Evolutionary conservation across 2,329 filamentous ascomycete genomes (phyloP).

Genomic region (Amauroascus niger): DNA sequence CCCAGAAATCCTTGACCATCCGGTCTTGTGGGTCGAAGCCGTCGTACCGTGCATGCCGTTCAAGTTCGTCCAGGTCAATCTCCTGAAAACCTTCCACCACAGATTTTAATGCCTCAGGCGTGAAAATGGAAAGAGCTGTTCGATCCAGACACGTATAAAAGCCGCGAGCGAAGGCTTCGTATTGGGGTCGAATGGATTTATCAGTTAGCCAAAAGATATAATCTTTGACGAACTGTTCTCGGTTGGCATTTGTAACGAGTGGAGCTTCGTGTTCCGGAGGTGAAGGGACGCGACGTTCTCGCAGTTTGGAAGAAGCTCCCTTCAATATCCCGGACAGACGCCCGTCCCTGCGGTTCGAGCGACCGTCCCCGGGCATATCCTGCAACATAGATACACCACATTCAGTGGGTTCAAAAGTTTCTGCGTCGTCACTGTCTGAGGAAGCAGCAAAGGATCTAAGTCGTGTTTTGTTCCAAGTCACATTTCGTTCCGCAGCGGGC

Average conservation of each 20-base stretch:
- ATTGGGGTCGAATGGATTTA: constrained; percentile 66
- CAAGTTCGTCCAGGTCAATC: constrained; percentile 67
- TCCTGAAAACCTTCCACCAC: constrained; percentile 74
- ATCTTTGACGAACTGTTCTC: constrained; percentile 66
- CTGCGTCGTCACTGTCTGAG: constrained; percentile 7
- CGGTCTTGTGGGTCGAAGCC: constrained; percentile 60
- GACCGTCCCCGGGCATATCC: constrained; percentile 5
- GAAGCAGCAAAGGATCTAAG: constrained; percentile 2
- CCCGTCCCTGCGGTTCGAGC: constrained; percentile 4
- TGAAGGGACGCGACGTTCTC: constrained; percentile 23
- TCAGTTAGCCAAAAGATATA: constrained; percentile 78
- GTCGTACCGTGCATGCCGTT: constrained; percentile 65
- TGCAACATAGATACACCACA: constrained; percentile 13
- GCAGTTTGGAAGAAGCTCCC: constrained; percentile 20
- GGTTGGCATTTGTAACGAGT: constrained; percentile 72
- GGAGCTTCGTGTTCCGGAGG: constrained; percentile 46
- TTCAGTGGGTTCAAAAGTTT: neutral
- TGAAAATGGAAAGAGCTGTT: constrained; percentile 63
- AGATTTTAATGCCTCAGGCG: constrained; percentile 58
- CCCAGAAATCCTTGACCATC: constrained; percentile 74
- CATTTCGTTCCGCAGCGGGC: constrained; percentile 21
- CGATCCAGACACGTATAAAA: constrained; percentile 66
- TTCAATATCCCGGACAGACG: constrained; percentile 21
- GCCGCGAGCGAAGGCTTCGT: constrained; percentile 67
- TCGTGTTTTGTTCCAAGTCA: constrained; percentile 14